Percentiles rank a stretch among this genome's conserved stretches.
These are phyloP conservation scores for Capniomyces stellatus DNA, from an alignment of 371 early-diverging fungal species.

Conservation along the genomic window DNA sequence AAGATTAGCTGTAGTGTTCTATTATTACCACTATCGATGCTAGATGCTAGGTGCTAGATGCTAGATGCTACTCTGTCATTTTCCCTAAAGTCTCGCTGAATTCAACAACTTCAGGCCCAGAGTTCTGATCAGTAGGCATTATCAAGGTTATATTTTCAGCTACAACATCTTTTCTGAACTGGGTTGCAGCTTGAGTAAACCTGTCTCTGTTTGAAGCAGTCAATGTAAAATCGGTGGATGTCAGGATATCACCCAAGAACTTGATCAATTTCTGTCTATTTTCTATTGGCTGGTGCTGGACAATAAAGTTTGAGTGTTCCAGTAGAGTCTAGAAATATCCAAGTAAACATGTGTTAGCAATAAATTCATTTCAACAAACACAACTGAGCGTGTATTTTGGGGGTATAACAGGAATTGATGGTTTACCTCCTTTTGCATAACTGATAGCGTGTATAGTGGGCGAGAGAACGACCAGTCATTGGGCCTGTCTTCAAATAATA, in stretches of 20 bases:
- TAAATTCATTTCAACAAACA: too few relatives aligned
- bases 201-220: conserved; percentile 47
- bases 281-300: conserved; percentile 51
- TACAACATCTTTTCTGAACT: conserved; percentile 41
- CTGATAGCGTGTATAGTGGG: conserved; percentile 56
- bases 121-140: conserved; percentile 27
- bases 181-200: conserved; percentile 56
- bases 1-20: too few relatives aligned
- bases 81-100: too few relatives aligned
- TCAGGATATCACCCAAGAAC: conserved; percentile 39
- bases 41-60: too few relatives aligned
- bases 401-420: too few relatives aligned
- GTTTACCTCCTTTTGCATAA: conserved; percentile 47
- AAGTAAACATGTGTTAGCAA: too few relatives aligned
- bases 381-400: too few relatives aligned
- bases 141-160: conserved; percentile 32
- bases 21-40: too few relatives aligned
- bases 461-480: conserved; percentile 71
- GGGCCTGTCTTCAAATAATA: conserved; percentile 58
- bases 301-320: conserved; percentile 41
- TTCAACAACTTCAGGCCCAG: conserved; percentile 11
- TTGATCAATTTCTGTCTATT: conserved; percentile 43
- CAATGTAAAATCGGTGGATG: conserved; percentile 44
- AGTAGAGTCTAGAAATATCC: conserved; percentile 36
- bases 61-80: too few relatives aligned